These are phyloP conservation scores for Erysimum cheiranthoides DNA, from an alignment of 345 rosid species.

Conservation along the genomic window DNA sequence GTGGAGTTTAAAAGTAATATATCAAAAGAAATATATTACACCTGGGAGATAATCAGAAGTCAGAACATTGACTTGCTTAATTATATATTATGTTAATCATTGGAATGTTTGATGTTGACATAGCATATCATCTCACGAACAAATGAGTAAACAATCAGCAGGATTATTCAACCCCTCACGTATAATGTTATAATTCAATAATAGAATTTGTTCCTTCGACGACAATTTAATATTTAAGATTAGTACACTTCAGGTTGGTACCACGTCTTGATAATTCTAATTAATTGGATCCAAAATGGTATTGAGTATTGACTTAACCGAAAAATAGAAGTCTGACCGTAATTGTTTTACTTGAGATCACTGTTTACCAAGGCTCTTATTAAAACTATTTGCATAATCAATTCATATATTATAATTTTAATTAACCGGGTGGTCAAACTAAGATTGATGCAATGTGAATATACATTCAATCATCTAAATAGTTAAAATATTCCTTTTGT, in stretches of 20 bases:
- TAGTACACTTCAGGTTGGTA: constrained; percentile 27
- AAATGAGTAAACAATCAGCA: background rate
- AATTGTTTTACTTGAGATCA: constrained; percentile 10
- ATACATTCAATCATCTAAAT: background rate
- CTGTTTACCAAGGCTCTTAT: constrained; percentile 3
- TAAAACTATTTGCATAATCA: background rate
- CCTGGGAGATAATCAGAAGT: constrained; percentile 3
- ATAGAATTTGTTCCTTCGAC: constrained; percentile 26
- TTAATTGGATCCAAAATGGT: constrained; percentile 2
- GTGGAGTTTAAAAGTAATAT: constrained; percentile 19
- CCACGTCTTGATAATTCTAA: constrained; percentile 33
- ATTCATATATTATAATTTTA: background rate
- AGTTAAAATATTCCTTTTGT: background rate
- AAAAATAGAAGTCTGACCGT: background rate
- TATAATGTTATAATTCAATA: constrained; percentile 13
- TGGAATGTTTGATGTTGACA: constrained; percentile 18
- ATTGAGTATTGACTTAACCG: constrained; percentile 8
- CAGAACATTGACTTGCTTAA: constrained; percentile 25
- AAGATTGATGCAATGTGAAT: constrained; percentile 11
- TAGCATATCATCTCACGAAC: constrained; percentile 8
- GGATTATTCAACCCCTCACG: constrained; percentile 25
- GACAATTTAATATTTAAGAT: constrained; percentile 20
- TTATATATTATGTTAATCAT: background rate
- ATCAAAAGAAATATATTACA: background rate
- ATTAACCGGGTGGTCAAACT: background rate